Percentiles rank a stretch among this genome's conserved stretches.
Conservation (phyloP, 768 basidiomycete genomes). For the Pulveroboletus sp. region DNA sequence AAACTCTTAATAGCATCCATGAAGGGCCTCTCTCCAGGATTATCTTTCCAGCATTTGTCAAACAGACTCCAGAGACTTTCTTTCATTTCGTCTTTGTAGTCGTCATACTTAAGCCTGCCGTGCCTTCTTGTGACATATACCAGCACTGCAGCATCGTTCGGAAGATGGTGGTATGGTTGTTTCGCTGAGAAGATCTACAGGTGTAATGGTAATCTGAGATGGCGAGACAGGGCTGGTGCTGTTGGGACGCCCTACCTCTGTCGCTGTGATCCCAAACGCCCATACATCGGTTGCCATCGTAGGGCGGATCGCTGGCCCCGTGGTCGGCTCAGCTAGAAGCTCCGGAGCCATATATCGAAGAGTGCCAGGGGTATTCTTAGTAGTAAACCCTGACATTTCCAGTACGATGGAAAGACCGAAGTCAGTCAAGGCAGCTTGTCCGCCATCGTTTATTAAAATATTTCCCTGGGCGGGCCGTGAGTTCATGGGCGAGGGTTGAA, state of each 20-base stretch:
- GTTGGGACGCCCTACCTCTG: slow-evolving; percentile 26
- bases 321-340: slow-evolving; percentile 21
- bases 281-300: slow-evolving; percentile 33
- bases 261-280: slow-evolving; percentile 36
- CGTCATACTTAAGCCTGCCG: slow-evolving; percentile 15
- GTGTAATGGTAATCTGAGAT: neutral
- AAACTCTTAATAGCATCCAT: slow-evolving; percentile 15
- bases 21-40: slow-evolving; percentile 9
- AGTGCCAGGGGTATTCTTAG: slow-evolving; percentile 33
- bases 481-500: neutral
- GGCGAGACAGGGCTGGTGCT: neutral
- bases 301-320: slow-evolving; percentile 13
- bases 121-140: slow-evolving; percentile 10
- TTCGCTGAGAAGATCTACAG: slow-evolving; percentile 24
- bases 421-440: slow-evolving; percentile 34
- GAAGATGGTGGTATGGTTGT: slow-evolving; percentile 17
- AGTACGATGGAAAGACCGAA: slow-evolving; percentile 39
- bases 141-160: slow-evolving; percentile 16
- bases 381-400: slow-evolving; percentile 36
- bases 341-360: slow-evolving; percentile 40
- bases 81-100: slow-evolving; percentile 17
- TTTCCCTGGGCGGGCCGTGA: slow-evolving; percentile 30
- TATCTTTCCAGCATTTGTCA: slow-evolving; percentile 17
- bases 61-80: slow-evolving; percentile 20
- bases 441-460: slow-evolving; percentile 32